phyloP scores from a whole-genome alignment of 2,329 filamentous ascomycete species.

The Cordyceps tenuipes region DNA sequence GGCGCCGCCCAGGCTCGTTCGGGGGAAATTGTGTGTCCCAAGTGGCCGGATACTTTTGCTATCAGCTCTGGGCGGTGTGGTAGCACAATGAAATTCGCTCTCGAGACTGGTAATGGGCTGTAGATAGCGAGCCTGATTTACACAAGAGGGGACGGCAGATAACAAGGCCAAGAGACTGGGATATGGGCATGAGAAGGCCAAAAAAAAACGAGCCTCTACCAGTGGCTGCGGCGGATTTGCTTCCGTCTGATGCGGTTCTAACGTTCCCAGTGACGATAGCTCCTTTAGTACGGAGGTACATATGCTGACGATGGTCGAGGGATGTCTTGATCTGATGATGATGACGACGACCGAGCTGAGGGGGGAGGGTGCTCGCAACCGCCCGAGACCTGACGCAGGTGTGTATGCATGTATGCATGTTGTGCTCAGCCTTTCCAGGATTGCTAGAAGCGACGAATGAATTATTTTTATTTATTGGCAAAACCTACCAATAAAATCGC shows the following conservation, averaged over 20 bases:
- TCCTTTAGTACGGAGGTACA: not conserved
- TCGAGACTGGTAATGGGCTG: too few relatives aligned
- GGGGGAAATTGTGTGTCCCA: too few relatives aligned
- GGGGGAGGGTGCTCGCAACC: not conserved
- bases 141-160: not conserved
- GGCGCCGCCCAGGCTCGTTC: not conserved
- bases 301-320: too few relatives aligned
- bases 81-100: not conserved
- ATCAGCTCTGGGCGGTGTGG: not conserved
- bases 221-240: not conserved
- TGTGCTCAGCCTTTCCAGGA: conserved; percentile 5
- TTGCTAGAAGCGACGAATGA: not conserved
- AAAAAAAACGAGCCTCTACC: not conserved
- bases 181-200: not conserved
- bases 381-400: not conserved
- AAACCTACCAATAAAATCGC: not conserved
- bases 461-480: not conserved
- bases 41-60: not conserved
- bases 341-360: not conserved
- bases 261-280: too few relatives aligned
- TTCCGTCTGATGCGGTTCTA: not conserved
- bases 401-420: conserved; percentile 7
- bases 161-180: not conserved
- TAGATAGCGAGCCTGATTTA: too few relatives aligned
- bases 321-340: not conserved